Conservation (phyloP, 768 basidiomycete genomes). For the Naematelia aurantialba region DNA sequence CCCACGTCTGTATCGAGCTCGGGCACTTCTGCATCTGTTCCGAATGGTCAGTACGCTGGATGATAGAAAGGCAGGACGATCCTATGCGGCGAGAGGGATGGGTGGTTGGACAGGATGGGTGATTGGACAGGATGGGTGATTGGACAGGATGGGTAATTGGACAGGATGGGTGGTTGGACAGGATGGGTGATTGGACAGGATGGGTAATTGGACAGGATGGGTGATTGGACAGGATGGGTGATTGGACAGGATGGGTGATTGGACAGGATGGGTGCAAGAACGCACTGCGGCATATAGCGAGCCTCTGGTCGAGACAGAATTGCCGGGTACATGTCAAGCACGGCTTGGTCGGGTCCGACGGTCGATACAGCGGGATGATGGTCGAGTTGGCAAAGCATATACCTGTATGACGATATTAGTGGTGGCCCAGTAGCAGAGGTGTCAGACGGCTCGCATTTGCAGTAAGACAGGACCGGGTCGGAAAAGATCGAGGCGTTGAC, state of each 20-base stretch:
- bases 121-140: too few relatives aligned
- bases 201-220: too few relatives aligned
- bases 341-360: constrained; percentile 81
- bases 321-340: constrained; percentile 91
- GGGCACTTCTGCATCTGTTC: constrained; percentile 56
- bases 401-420: constrained; percentile 56
- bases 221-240: too few relatives aligned
- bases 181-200: too few relatives aligned
- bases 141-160: too few relatives aligned
- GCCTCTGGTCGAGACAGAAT: constrained; percentile 90
- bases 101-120: too few relatives aligned
- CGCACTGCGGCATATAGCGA: constrained; percentile 61
- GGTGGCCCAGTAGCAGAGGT: not conserved
- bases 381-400: constrained; percentile 89
- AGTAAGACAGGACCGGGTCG: constrained; percentile 46
- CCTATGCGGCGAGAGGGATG: too few relatives aligned
- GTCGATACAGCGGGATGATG: constrained; percentile 72
- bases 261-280: not conserved
- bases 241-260: too few relatives aligned
- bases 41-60: constrained; percentile 5
- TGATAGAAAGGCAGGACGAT: too few relatives aligned
- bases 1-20: constrained; percentile 88
- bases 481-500: constrained; percentile 34
- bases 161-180: too few relatives aligned
- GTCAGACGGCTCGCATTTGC: constrained; percentile 42